Base-by-base conservation (phyloP, 495 filamentous ascomycete species). In the Lepraria neglecta region DNA sequence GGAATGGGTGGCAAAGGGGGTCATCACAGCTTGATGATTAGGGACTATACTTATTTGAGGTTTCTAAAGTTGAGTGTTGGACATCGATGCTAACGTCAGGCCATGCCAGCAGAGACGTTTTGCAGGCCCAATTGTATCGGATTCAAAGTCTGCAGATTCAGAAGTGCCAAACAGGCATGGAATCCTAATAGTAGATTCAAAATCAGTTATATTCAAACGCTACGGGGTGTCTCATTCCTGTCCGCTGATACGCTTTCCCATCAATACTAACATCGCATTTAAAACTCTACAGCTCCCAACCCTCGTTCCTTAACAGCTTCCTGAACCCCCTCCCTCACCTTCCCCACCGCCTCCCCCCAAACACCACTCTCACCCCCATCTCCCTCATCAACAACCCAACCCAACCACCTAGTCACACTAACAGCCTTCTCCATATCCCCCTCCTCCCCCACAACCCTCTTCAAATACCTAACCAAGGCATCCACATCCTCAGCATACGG, bases 401-500 rank as follows among this genome's bases (percentile, higher is more conserved):
- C 78, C 35, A 95, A 56, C 90, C 90, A 95, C 63, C 75, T 80
- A 0, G 86, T 77, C 6, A 91, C 72, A 6, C 79, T 80, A 0
- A 83, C 78, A 5, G 82, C 88, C 71, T 94, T 94, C 19, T 80
- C 83, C 73, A 95, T 76, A 70, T 96, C 82, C 61, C 78, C 75
- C 72, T 96, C 91, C 31, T 90, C 85, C 3, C 70, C 40, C 0
- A 92, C 80, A 7, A 96, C 89, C 38, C 78, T 77, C 9, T 68
- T 75, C 35, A 96, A 67, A 72, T 95, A 95, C 63, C 70, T 76
- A 46, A 74, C 81, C 44, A 96, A 73, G 10, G 87, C 82, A 17
- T 78, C 78, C n/a, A 90, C 86, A 71, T 97, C 91, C 59, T 87
- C 85, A 0, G 64, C 68, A 68, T 91, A 90, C 47, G 91, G 91